Evolutionary conservation across 1,139 yeast genomes (phyloP).

Genomic region (Yamadazyma dushanensis): DNA sequence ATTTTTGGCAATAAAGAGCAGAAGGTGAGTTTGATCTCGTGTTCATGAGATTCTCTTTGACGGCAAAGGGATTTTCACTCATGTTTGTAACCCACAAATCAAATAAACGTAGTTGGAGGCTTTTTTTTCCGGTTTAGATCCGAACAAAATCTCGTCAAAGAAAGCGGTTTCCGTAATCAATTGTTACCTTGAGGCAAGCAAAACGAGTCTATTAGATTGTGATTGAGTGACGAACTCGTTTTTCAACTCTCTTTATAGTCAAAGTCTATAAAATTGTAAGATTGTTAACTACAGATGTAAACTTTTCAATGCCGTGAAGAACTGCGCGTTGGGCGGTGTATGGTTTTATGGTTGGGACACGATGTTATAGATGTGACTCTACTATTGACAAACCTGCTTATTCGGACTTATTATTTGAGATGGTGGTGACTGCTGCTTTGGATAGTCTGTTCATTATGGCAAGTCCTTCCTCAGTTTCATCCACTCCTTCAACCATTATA

Average conservation of each 20-base stretch:
- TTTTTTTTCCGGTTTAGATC: not conserved
- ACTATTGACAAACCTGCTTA: not conserved
- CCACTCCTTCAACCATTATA: conserved; percentile 75
- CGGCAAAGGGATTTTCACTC: conserved; percentile 36
- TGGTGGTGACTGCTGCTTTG: conserved; percentile 64
- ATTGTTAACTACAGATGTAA: too few relatives aligned
- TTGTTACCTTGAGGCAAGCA: too few relatives aligned
- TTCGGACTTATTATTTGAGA: not conserved
- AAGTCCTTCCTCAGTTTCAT: conserved; percentile 72
- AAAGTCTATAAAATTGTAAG: too few relatives aligned
- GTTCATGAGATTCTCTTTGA: conserved; percentile 14
- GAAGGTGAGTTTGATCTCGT: conserved; percentile 42
- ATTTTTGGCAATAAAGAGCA: conserved; percentile 52
- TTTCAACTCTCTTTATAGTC: too few relatives aligned
- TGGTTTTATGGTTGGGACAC: not conserved
- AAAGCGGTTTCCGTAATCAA: too few relatives aligned
- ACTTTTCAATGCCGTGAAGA: not conserved
- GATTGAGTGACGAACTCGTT: too few relatives aligned
- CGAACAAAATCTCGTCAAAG: too few relatives aligned
- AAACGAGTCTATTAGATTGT: too few relatives aligned
- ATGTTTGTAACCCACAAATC: conserved; percentile 15
- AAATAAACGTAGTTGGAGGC: not conserved
- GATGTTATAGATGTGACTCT: too few relatives aligned
- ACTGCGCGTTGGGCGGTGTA: conserved; percentile 1
- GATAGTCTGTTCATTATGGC: conserved; percentile 91